Evolutionary conservation across 805 yeast genomes (phyloP).

Genomic region (Spathaspora passalidarum): DNA sequence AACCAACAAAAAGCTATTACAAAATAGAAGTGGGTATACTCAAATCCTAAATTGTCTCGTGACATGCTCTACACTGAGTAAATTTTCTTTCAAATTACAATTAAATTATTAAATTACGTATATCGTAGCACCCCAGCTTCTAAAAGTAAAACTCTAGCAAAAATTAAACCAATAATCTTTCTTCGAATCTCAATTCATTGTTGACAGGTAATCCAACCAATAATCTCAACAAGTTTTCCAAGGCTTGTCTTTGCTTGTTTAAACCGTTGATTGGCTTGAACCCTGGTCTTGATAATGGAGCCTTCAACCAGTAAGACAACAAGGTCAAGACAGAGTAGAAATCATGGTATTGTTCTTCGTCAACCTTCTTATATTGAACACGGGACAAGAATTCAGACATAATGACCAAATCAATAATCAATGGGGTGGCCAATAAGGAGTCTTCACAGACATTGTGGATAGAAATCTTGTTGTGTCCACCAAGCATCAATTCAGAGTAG

Average conservation of each 20-base stretch:
- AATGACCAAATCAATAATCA: slow-evolving; percentile 86
- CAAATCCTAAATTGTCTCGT: too few species aligned
- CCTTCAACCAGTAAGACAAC: slow-evolving; percentile 93
- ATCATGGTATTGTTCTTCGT: slow-evolving; percentile 50
- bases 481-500: slow-evolving; percentile 94
- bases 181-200: slow-evolving; percentile 93
- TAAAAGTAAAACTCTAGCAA: background rate
- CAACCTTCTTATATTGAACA: slow-evolving; percentile 68
- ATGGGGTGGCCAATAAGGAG: slow-evolving; percentile 89
- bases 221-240: slow-evolving; percentile 86
- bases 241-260: slow-evolving; percentile 90
- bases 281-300: slow-evolving; percentile 91
- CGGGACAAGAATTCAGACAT: slow-evolving; percentile 89
- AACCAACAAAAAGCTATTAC: too few species aligned
- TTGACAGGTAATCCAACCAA: slow-evolving; percentile 86
- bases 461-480: slow-evolving; percentile 93
- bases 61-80: too few species aligned
- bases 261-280: slow-evolving; percentile 87
- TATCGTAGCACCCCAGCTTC: too few species aligned
- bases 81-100: too few species aligned
- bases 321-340: slow-evolving; percentile 85
- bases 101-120: too few species aligned
- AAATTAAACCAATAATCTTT: slow-evolving; percentile 51
- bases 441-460: slow-evolving; percentile 97
- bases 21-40: too few species aligned